Conservation (phyloP, 2,329 filamentous ascomycete species). For the Sporothrix pallida region DNA sequence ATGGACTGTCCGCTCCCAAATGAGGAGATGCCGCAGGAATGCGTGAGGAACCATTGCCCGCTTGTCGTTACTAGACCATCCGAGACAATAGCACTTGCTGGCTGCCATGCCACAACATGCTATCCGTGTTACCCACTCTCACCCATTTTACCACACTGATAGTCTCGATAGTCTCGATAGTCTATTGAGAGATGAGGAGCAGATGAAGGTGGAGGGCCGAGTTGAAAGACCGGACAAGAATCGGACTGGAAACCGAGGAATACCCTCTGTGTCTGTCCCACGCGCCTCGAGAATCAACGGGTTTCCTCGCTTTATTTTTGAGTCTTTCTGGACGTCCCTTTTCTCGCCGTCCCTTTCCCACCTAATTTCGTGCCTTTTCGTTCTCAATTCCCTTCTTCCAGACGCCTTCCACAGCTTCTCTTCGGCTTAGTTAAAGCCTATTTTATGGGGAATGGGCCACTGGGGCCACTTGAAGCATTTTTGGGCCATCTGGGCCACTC, state of each 20-base stretch:
- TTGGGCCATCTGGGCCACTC: not conserved
- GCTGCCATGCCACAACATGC: not conserved
- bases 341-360: no score
- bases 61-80: not conserved
- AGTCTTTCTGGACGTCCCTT: not conserved
- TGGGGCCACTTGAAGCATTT: not conserved
- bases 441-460: conserved; percentile 14
- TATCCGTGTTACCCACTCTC: conserved; percentile 6
- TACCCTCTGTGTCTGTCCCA: not conserved
- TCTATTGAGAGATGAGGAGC: no score
- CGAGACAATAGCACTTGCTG: not conserved
- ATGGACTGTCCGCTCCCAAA: no score
- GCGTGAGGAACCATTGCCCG: not conserved
- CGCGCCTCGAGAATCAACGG: not conserved
- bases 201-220: no score
- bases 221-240: no score
- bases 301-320: conserved; percentile 5
- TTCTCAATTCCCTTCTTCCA: not conserved
- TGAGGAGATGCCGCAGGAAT: not conserved
- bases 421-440: conserved; percentile 12
- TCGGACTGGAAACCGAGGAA: no score
- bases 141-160: not conserved
- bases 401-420: not conserved
- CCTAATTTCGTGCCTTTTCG: not conserved
- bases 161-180: no score